phyloP scores from a whole-genome alignment of 345 rosid genomes.

The Acer campestre region DNA sequence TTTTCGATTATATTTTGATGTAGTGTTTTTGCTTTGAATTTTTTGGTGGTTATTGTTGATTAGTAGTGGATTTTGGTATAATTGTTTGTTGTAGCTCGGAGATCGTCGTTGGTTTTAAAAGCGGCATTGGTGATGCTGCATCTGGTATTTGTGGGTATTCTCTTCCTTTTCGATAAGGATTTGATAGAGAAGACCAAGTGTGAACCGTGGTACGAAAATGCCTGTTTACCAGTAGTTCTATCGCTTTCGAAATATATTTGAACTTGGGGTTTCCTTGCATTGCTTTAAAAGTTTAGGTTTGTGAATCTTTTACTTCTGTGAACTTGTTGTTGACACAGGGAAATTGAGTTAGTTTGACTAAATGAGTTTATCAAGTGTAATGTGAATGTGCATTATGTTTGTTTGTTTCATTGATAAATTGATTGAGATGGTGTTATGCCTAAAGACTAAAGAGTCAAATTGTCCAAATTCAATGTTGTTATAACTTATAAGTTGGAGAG shows the following conservation, averaged over 20 bases:
- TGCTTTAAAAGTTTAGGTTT: background rate
- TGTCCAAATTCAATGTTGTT: background rate
- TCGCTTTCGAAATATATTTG: background rate
- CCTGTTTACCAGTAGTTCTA: background rate
- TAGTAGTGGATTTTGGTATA: background rate
- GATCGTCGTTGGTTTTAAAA: conserved; percentile 79
- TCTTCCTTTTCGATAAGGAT: conserved; percentile 64
- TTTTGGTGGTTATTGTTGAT: background rate
- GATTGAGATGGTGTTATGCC: background rate
- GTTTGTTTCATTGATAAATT: background rate
- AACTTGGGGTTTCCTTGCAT: background rate
- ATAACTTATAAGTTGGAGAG: background rate
- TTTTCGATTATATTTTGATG: background rate
- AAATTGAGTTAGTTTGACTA: background rate
- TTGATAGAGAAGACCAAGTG: conserved; percentile 56
- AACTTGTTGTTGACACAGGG: background rate
- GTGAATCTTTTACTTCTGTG: background rate
- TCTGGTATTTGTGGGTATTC: conserved; percentile 59
- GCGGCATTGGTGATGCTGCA: conserved; percentile 68
- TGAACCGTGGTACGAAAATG: conserved; percentile 64
- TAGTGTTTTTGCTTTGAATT: background rate
- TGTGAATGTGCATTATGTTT: background rate
- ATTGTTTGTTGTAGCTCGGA: conserved; percentile 51
- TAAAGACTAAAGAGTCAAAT: background rate
- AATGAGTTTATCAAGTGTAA: background rate